Percentiles rank a stretch among this genome's conserved stretches.
phyloP scores from a whole-genome alignment of 2,329 filamentous ascomycete species.

The Graphilbum ipis-grandicollis region DNA sequence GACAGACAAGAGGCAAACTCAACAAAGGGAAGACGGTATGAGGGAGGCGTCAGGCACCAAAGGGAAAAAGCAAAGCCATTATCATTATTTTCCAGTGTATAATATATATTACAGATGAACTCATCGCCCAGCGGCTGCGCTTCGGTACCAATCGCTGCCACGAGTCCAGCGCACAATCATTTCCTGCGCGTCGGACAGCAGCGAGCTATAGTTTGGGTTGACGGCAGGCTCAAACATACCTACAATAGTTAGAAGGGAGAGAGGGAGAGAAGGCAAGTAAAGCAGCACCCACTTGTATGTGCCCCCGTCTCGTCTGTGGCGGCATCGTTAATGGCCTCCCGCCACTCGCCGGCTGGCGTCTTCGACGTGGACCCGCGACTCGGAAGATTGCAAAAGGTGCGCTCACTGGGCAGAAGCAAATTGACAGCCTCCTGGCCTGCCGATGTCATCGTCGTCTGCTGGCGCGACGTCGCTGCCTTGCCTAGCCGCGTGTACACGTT shows the following conservation, averaged over 20 bases:
- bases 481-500: slow-evolving; percentile 82
- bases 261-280: background rate
- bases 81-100: too few relatives aligned
- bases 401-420: slow-evolving; percentile 43
- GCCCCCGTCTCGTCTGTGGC: slow-evolving; percentile 64
- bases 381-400: slow-evolving; percentile 82
- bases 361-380: slow-evolving; percentile 23
- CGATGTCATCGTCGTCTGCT: background rate
- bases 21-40: too few relatives aligned
- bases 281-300: slow-evolving; percentile 44
- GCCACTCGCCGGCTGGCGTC: slow-evolving; percentile 43
- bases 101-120: too few relatives aligned
- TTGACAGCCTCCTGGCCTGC: background rate
- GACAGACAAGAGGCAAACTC: too few relatives aligned
- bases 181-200: slow-evolving; percentile 48
- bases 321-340: slow-evolving; percentile 58
- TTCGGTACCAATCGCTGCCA: slow-evolving; percentile 51
- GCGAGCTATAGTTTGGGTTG: slow-evolving; percentile 54
- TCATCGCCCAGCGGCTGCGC: too few relatives aligned
- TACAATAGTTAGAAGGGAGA: slow-evolving; percentile 12
- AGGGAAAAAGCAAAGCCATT: too few relatives aligned
- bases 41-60: too few relatives aligned
- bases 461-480: slow-evolving; percentile 30
- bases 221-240: slow-evolving; percentile 56
- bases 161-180: slow-evolving; percentile 47